A percentile compares a stretch with the other conserved stretches of the same genome.
phyloP scores from a whole-genome alignment of 1,139 yeast species.

The Debaryomycetaceae sp. region DNA sequence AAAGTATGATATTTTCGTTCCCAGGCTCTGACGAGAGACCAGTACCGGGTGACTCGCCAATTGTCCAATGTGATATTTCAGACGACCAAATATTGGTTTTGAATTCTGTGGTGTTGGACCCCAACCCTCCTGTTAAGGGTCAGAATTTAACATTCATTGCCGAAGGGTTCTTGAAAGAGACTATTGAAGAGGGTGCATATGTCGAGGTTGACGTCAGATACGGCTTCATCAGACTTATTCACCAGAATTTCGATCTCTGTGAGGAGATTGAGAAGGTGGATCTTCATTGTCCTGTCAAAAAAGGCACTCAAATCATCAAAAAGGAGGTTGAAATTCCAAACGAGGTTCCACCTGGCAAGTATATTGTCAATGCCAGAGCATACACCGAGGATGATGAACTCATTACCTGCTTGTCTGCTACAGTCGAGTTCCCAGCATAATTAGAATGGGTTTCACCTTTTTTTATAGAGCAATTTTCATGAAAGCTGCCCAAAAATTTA shows the following conservation, averaged over 20 bases:
- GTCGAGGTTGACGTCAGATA: slow-evolving; percentile 90
- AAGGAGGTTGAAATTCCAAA: slow-evolving; percentile 80
- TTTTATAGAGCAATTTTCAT: too few relatives aligned
- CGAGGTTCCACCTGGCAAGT: slow-evolving; percentile 96
- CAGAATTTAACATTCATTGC: slow-evolving; percentile 76
- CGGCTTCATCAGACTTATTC: slow-evolving; percentile 83
- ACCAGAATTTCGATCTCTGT: slow-evolving; percentile 87
- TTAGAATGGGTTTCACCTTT: too few relatives aligned
- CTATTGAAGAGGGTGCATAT: slow-evolving; percentile 77
- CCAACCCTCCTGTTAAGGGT: slow-evolving; percentile 89
- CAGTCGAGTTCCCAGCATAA: slow-evolving; percentile 53
- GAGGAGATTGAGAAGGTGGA: slow-evolving; percentile 83
- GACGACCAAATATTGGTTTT: slow-evolving; percentile 63
- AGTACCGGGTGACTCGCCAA: slow-evolving; percentile 88
- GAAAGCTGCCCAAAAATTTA: too few relatives aligned
- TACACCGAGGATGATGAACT: slow-evolving; percentile 76
- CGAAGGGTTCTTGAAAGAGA: slow-evolving; percentile 53
- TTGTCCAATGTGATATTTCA: slow-evolving; percentile 67
- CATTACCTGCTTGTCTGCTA: slow-evolving; percentile 83
- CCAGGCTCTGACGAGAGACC: slow-evolving; percentile 47
- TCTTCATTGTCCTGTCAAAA: slow-evolving; percentile 70
- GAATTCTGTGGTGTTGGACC: slow-evolving; percentile 57
- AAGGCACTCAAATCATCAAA: slow-evolving; percentile 63
- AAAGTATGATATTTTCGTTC: slow-evolving; percentile 4
- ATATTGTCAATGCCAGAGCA: slow-evolving; percentile 83